Evolutionary conservation across 805 yeast genomes (phyloP).

Genomic region (Alloascoidea hylecoeti): DNA sequence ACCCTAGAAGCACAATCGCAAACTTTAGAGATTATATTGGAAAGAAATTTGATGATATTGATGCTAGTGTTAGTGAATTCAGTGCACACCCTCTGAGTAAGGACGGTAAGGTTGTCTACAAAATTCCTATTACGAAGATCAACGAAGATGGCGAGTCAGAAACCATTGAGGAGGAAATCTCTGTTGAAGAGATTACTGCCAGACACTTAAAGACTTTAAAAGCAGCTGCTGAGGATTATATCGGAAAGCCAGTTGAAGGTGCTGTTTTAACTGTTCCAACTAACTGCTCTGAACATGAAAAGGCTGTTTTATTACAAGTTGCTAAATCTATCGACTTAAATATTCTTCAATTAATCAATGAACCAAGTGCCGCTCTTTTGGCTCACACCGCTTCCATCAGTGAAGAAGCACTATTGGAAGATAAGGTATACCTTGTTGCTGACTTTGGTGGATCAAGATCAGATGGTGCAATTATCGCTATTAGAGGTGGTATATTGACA

Average conservation of each 20-base stretch:
- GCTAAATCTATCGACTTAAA: slow-evolving; percentile 62
- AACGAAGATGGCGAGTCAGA: slow-evolving; percentile 26
- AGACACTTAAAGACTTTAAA: slow-evolving; percentile 78
- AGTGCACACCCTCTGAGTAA: slow-evolving; percentile 55
- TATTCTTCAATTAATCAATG: slow-evolving; percentile 79
- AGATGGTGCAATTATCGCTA: slow-evolving; percentile 88
- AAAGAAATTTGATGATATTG: slow-evolving; percentile 52
- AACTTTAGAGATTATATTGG: slow-evolving; percentile 94
- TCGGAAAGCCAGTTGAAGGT: slow-evolving; percentile 69
- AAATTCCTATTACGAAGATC: slow-evolving; percentile 21
- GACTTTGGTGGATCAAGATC: slow-evolving; percentile 95
- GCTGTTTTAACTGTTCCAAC: slow-evolving; percentile 88
- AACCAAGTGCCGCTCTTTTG: slow-evolving; percentile 83
- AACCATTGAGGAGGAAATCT: slow-evolving; percentile 34
- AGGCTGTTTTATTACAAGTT: slow-evolving; percentile 42
- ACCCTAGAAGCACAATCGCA: slow-evolving; percentile 72
- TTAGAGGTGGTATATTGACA: slow-evolving; percentile 89
- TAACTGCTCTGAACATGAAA: slow-evolving; percentile 65
- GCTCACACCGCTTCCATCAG: slow-evolving; percentile 48
- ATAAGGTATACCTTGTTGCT: slow-evolving; percentile 78
- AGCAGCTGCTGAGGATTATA: slow-evolving; percentile 84
- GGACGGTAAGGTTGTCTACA: slow-evolving; percentile 58
- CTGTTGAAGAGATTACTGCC: slow-evolving; percentile 65
- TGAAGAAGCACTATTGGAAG: slow-evolving; percentile 28
- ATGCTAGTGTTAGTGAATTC: slow-evolving; percentile 43